Evolutionary conservation across 2,329 filamentous ascomycete species (phyloP), one percentile per base, ranked within the genome.

Genomic region (Lasiodiplodia gonubiensis): DNA sequence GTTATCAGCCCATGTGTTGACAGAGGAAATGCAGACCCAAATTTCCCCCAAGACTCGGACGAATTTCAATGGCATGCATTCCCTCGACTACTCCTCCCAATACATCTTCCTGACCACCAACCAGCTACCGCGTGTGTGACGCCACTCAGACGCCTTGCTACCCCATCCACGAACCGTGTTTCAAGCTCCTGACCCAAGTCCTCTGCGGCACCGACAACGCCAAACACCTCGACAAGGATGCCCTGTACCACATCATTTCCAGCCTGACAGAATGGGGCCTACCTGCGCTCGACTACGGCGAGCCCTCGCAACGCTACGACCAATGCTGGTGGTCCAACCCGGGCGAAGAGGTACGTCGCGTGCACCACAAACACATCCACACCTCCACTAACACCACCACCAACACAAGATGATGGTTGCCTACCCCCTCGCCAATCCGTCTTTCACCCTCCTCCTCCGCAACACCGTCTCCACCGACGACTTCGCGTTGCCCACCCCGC

Each of bases 131-230:
- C 6, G 10, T 46, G 0, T 68, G 66, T 6, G 59, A 68, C 14
- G 23, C 52, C 2, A 69, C 69, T 4, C 39, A 57, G 0, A 46
- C 54, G 1, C 33, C 35, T 6, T 66, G 65, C 14, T 73, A 68
- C 55, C 72, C 72, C 3, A 72, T 74, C 25, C 72, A 74, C 57
- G 68, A 71, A 30, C 67, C 67, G 2, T 74, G 73, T 33, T 71
- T 69, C 55, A 51, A 68, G 11, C 51, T 74, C 35, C 69, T 74
- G 1, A 68, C 69, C 8, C 66, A 61, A 27, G 64, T 48, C 18
- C n/a, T 73, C 3, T 37, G 33, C 11, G 71, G 70, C 8, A 68
- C 64, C 30, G 27, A 55, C 0, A 55, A 69, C 12, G 23, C 37
- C 4, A 49, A 33, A 0, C 57, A 54, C 8, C 67, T 74, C 12